Evolutionary conservation across 805 yeast genomes (phyloP), one percentile per base, ranked within the genome.

Genomic region (Metschnikowia peoriensis): DNA sequence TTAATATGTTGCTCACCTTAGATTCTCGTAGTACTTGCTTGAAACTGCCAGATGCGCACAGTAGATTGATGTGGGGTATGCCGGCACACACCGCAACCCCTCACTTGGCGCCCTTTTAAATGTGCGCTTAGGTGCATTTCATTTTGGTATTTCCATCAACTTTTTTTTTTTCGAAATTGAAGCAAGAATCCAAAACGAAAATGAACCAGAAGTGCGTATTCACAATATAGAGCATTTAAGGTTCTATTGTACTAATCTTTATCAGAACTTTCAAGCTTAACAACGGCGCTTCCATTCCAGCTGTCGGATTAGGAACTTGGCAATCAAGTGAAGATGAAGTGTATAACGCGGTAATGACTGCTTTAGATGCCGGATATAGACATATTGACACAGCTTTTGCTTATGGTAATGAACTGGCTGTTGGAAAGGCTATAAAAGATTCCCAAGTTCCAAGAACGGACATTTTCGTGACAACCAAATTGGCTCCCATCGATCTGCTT

Each of bases 261-360:
- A 9, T 32, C 6, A 52, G 55, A 11, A 41, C 22, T 28, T 75
- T 81, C 57, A 72, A 70, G 7, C 73, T 87, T 39, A 80, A 80
- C 67, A 79, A 83, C 59, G 90, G 90, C 16, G 66, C 70, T 43
- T 63, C 61, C 34, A 80, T 87, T 51, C 93, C 93, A 4, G 85
- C 85, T 2, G 64, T 86, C 39, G 92, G 89, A 0, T 72, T 88
- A 38, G 94, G 94, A 11, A 86, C 94, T 34, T 88, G 89, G 87
- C 72, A 71, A 66, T 80, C 86, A 32, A 66, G 79, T 22, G 77
- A 75, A n/a, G 77, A 78, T 37, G 82, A 77, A 11, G 89, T 81
- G 15, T 74, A 76, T 63, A 68, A 73, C 15, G 81, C 93, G 29
- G 88, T 85, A 43, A 63, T 70, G 41, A 62, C 76, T 32, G 94